Conservation (phyloP, 768 basidiomycete species). For the Lactarius tabidus region DNA sequence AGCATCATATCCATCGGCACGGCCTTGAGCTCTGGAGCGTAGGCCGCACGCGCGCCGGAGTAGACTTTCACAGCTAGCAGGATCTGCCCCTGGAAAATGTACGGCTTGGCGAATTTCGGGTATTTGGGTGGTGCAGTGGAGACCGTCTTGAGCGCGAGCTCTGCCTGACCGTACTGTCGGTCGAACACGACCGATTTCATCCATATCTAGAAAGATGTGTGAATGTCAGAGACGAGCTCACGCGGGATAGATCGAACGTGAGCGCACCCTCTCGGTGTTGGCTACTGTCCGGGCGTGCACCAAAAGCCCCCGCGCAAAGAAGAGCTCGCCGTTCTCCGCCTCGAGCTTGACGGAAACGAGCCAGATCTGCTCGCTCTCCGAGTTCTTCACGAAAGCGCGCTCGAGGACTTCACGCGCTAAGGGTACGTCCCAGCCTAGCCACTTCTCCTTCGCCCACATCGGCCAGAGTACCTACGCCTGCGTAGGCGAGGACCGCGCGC, state of each 20-base stretch:
- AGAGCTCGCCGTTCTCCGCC: constrained; percentile 89
- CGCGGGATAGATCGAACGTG: background rate
- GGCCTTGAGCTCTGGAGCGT: constrained; percentile 77
- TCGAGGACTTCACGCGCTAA: constrained; percentile 89
- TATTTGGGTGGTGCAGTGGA: constrained; percentile 75
- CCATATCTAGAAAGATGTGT: constrained; percentile 68
- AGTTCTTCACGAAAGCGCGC: constrained; percentile 88
- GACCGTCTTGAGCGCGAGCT: constrained; percentile 71
- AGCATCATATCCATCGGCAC: constrained; percentile 82
- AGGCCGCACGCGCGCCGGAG: constrained; percentile 71
- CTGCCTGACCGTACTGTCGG: constrained; percentile 75
- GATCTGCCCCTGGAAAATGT: constrained; percentile 98
- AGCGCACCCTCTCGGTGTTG: constrained; percentile 76
- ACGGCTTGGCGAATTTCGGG: constrained; percentile 86
- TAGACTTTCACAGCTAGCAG: constrained; percentile 58
- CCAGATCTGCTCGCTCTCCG: constrained; percentile 97
- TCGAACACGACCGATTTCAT: constrained; percentile 98
- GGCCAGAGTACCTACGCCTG: constrained; percentile 97
- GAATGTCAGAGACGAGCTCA: constrained; percentile 7
- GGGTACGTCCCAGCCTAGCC: constrained; percentile 83
- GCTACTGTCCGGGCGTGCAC: constrained; percentile 87
- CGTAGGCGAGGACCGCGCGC: constrained; percentile 84
- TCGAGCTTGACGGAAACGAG: constrained; percentile 96
- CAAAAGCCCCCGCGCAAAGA: constrained; percentile 80
- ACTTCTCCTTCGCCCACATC: constrained; percentile 98